These are phyloP conservation scores for Cantharellus cinnabarinus DNA, from an alignment of 768 basidiomycete genomes.

Conservation along the genomic window DNA sequence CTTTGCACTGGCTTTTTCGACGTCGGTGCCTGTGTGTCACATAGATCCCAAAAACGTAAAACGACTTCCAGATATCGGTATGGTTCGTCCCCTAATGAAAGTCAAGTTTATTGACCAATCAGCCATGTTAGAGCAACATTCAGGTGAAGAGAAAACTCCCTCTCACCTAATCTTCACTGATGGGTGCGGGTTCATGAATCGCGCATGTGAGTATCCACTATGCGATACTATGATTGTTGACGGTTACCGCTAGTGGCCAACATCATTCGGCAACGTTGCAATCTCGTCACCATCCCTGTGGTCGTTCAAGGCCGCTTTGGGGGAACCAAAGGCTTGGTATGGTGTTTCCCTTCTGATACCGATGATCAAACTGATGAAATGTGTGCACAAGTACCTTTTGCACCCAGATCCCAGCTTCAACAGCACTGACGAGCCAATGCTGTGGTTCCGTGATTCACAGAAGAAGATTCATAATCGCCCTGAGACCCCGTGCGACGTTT, in stretches of 20 bases:
- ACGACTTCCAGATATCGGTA: slow-evolving; percentile 30
- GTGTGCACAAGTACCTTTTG: slow-evolving; percentile 1
- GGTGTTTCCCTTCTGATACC: not conserved
- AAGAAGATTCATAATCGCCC: slow-evolving; percentile 5
- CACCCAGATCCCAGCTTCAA: slow-evolving; percentile 1
- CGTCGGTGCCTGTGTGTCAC: slow-evolving; percentile 34
- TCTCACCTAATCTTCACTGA: slow-evolving; percentile 27
- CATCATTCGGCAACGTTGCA: slow-evolving; percentile 17
- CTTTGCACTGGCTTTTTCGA: slow-evolving; percentile 40
- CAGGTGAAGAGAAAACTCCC: slow-evolving; percentile 10
- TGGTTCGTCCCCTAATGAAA: slow-evolving; percentile 12
- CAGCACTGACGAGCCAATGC: not conserved
- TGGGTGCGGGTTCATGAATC: slow-evolving; percentile 30
- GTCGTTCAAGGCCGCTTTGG: slow-evolving; percentile 31
- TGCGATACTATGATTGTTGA: not conserved
- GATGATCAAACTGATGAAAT: not conserved
- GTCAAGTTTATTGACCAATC: slow-evolving; percentile 7
- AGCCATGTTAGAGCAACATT: too few relatives aligned
- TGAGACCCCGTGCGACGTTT: not conserved
- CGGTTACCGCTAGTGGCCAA: slow-evolving; percentile 13
- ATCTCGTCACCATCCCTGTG: slow-evolving; percentile 23
- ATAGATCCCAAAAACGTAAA: slow-evolving; percentile 21
- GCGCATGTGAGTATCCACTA: slow-evolving; percentile 7
- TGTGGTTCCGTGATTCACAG: slow-evolving; percentile 8
- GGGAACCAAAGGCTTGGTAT: slow-evolving; percentile 21